Evolutionary conservation across 768 basidiomycete genomes (phyloP).

Genomic region (Amanita rimosa): DNA sequence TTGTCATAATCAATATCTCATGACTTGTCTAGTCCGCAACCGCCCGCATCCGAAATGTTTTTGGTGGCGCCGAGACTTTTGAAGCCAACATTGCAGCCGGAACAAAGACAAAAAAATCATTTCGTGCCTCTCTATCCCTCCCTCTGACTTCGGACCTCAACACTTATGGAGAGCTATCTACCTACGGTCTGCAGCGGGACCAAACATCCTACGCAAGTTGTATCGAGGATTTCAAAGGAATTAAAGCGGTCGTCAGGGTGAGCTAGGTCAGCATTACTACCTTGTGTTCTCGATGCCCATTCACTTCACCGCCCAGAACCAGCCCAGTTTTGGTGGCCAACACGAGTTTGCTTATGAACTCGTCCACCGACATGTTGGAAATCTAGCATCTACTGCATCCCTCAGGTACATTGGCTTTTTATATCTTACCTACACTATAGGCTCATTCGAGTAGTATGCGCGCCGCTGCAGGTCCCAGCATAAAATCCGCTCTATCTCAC

Average conservation of each 20-base stretch:
- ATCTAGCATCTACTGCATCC: slow-evolving; percentile 66
- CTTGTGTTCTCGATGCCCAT: slow-evolving; percentile 10
- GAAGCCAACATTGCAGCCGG: slow-evolving; percentile 77
- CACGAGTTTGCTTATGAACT: slow-evolving; percentile 86
- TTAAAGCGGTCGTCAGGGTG: slow-evolving; percentile 65
- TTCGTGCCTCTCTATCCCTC: slow-evolving; percentile 53
- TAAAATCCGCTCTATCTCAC: slow-evolving; percentile 81
- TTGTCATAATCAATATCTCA: slow-evolving; percentile 1
- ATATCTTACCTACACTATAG: neutral
- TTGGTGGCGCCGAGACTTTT: slow-evolving; percentile 86
- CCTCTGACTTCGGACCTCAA: slow-evolving; percentile 53
- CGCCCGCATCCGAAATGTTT: slow-evolving; percentile 74
- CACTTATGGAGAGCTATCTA: slow-evolving; percentile 58
- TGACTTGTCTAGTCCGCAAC: slow-evolving; percentile 47
- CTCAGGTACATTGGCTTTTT: slow-evolving; percentile 45
- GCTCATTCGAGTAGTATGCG: slow-evolving; percentile 48
- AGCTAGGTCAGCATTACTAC: slow-evolving; percentile 39
- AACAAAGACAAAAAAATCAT: slow-evolving; percentile 78
- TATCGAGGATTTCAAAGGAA: slow-evolving; percentile 51
- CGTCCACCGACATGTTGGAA: slow-evolving; percentile 63
- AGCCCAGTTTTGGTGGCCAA: slow-evolving; percentile 25
- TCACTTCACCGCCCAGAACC: slow-evolving; percentile 20
- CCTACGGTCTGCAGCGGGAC: slow-evolving; percentile 73
- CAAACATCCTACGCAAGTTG: slow-evolving; percentile 69
- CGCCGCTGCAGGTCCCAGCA: slow-evolving; percentile 64